A percentile compares a stretch with the other conserved stretches of the same genome.
These are phyloP conservation scores for Psilocybe azurescens DNA, from an alignment of 768 basidiomycete species.

Conservation along the genomic window DNA sequence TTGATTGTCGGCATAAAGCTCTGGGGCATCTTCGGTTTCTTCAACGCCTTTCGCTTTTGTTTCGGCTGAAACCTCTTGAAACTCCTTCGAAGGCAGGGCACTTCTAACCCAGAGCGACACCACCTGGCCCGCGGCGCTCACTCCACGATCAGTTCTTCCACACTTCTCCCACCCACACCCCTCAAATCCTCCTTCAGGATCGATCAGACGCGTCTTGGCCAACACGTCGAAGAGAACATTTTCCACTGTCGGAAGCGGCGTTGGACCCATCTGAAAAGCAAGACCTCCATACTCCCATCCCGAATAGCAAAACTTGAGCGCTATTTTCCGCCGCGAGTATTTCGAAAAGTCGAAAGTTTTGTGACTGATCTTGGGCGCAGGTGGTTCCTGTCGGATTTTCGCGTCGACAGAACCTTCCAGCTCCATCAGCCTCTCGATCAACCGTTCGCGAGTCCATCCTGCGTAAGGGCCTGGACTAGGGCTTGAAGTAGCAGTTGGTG, in stretches of 20 bases:
- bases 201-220: constrained; percentile 77
- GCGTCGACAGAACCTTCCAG: constrained; percentile 50
- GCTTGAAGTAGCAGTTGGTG: constrained; percentile 20
- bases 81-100: constrained; percentile 45
- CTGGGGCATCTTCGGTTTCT: neutral
- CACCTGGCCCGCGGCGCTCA: constrained; percentile 94
- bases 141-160: constrained; percentile 94
- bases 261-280: constrained; percentile 74
- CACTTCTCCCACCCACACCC: constrained; percentile 92
- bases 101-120: constrained; percentile 91
- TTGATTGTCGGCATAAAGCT: constrained; percentile 40
- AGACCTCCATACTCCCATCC: constrained; percentile 94
- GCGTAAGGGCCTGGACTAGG: constrained; percentile 41
- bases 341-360: constrained; percentile 65
- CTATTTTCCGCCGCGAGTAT: constrained; percentile 86
- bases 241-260: constrained; percentile 90
- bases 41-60: constrained; percentile 9
- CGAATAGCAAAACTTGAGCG: constrained; percentile 90
- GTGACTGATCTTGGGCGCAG: constrained; percentile 23
- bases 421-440: constrained; percentile 66
- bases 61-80: constrained; percentile 14
- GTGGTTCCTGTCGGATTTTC: constrained; percentile 19
- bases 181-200: constrained; percentile 73
- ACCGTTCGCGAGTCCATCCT: constrained; percentile 59
- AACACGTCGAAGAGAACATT: constrained; percentile 83